phyloP scores from a whole-genome alignment of 208 protist genomes.

The Crithidia sp. region DNA sequence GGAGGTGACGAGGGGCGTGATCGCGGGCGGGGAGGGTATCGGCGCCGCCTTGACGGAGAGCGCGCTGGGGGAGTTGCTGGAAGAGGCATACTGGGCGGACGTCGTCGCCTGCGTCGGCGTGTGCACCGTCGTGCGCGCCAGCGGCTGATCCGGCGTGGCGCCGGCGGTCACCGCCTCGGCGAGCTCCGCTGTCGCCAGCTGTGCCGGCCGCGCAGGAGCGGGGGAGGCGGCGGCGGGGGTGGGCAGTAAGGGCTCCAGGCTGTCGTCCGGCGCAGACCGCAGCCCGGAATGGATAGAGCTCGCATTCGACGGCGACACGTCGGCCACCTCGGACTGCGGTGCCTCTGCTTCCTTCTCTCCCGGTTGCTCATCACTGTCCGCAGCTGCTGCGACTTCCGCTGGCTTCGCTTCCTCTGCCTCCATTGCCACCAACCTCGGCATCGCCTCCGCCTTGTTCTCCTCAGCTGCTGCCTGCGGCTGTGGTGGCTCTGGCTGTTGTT shows the following conservation, averaged over 20 bases:
- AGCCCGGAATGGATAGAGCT: conserved; percentile 5
- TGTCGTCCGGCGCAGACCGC: conserved; percentile 6
- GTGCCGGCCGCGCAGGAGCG: background rate
- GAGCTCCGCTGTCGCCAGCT: background rate
- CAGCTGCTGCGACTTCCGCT: too few relatives aligned
- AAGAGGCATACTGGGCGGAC: conserved; percentile 2
- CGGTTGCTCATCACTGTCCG: too few relatives aligned
- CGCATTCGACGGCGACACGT: background rate
- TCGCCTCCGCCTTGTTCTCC: background rate
- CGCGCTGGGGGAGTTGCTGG: background rate
- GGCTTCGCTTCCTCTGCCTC: too few relatives aligned
- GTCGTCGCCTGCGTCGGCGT: background rate
- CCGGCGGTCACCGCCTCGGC: background rate
- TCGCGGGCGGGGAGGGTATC: conserved; percentile 15
- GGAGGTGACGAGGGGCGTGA: conserved; percentile 28
- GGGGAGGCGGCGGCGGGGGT: conserved; percentile 3
- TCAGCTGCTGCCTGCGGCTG: background rate
- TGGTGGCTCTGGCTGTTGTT: background rate
- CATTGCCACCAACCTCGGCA: too few relatives aligned
- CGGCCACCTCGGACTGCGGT: background rate
- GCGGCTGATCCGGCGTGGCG: background rate
- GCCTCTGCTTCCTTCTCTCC: background rate
- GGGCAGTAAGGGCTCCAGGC: background rate
- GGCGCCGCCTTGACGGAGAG: background rate
- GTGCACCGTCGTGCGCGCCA: conserved; percentile 10